Evolutionary conservation across 2,329 filamentous ascomycete genomes (phyloP), one percentile per base, ranked within the genome.

Genomic region (Akanthomyces lecanii): DNA sequence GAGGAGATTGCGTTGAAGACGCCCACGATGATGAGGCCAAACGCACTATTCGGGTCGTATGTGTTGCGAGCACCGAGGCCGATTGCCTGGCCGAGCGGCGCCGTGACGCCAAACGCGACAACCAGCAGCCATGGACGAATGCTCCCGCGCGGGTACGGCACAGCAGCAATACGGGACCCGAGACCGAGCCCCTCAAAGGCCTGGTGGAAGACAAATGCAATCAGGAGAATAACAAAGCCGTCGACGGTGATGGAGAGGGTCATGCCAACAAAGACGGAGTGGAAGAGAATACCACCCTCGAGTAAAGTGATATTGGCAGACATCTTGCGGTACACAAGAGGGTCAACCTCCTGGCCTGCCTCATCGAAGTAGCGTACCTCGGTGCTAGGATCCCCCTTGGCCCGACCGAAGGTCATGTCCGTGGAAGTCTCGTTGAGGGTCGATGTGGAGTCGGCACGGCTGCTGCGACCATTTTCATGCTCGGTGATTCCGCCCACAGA

Each of bases 251-350:
- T 88, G 30, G 85, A 88, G 30, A 91, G 76, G 0, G 89, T 89
- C 81, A 90, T 89, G 63, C 88, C 88, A 63, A 91, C 88, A 72
- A 91, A 91, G 64, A 92, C 83, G 65, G 86, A 90, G 75, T 92
- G 89, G 72, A 92, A 92, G 12, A 92, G 79, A 66, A 92, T 92
- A 65, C 89, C 89, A 63, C 89, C 87, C 73, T 92, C 89, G 5
- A 92, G 82, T 3, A 92, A 81, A 5, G 89, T 83, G 67, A 90
- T 91, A 74, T 92, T 89, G 68, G 91, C 79, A 3, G 89, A 82
- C 72, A 87, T 84, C 69, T 85, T 89, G 70, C 84, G 82, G 73
- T 84, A 81, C 7, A 80, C 75, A 10, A 72, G 63, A 5, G 79
- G 77, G 66, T 82, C 78, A 16, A 82, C 76, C 0, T 70, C 65